Evolutionary conservation across 768 basidiomycete species (phyloP).

Genomic region (Lactarius quietus): DNA sequence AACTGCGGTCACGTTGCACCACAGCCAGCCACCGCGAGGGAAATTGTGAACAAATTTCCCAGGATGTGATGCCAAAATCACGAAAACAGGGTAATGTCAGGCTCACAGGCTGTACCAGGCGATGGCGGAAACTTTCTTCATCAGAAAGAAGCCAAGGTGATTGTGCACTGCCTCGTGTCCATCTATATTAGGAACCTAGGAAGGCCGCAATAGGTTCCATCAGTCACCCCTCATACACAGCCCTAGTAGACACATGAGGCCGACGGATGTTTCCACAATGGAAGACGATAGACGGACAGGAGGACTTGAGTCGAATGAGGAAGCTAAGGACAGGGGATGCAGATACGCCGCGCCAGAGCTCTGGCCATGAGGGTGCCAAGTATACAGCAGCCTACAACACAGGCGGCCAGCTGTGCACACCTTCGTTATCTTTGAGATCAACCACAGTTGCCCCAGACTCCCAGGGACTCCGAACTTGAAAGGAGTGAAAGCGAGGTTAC

Average conservation of each 20-base stretch:
- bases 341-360: background rate
- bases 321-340: background rate
- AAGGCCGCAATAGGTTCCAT: background rate
- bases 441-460: background rate
- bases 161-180: background rate
- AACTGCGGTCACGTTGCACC: background rate
- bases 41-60: background rate
- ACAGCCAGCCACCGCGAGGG: background rate
- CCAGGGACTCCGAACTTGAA: too few relatives aligned
- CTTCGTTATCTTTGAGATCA: constrained; percentile 2
- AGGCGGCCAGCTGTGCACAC: background rate
- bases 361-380: background rate
- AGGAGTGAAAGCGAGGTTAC: background rate
- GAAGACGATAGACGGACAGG: background rate
- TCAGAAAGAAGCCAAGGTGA: background rate
- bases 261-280: background rate
- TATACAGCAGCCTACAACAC: background rate
- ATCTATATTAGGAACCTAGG: background rate
- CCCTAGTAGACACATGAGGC: background rate
- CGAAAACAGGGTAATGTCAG: background rate
- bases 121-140: background rate
- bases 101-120: background rate
- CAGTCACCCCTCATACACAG: background rate
- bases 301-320: background rate
- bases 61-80: background rate